Evolutionary conservation across 2,329 filamentous ascomycete genomes (phyloP), one percentile per base, ranked within the genome.

Genomic region (Rutstroemia sp.): DNA sequence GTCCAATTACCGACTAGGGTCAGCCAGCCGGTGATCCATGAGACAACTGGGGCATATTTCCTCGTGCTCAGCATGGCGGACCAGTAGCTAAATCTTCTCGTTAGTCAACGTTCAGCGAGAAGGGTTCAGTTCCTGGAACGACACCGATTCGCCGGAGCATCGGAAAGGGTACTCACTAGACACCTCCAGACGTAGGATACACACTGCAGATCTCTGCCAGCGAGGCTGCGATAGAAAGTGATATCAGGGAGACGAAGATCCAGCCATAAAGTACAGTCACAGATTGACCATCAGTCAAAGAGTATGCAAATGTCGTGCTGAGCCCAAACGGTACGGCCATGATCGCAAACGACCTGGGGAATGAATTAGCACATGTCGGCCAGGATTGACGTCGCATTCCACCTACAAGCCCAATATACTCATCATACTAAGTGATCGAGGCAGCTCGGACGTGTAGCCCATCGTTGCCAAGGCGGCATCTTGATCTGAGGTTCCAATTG

Each of bases 1-100:
- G 85, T 88, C 85, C 85, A 89, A 68, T 89, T 89, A 0, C 86
- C 86, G 2, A 89, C 84, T 0, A 89, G 74, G 0, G 84, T 87
- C 54, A 87, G 68, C 85, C 86, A 89, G 14, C 86, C 86, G 5
- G 84, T 86, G 27, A 87, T 80, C 75, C 84, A 89, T 9, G 78
- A 82, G 48, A 85, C 81, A 53, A 88, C 76, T 2, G 84, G 84
- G 4, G 84, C 83, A 73, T 80, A 88, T 67, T 83, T 74, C 41
- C 75, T 78, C 0, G 83, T 85, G 1, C 79, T 78, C 21, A 89
- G 75, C 80, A 88, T 84, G 2, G 84, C 84, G 54, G 79, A 84
- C 79, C 80, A 82, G 72, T 88, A 88, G 69, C 53, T 55, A 38
- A 4, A 17, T 30, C 25, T 37, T 12, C 27, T 19, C 45, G 27